Base-by-base conservation (phyloP, 2,329 filamentous ascomycete species). In the Cladosporium sp. region DNA sequence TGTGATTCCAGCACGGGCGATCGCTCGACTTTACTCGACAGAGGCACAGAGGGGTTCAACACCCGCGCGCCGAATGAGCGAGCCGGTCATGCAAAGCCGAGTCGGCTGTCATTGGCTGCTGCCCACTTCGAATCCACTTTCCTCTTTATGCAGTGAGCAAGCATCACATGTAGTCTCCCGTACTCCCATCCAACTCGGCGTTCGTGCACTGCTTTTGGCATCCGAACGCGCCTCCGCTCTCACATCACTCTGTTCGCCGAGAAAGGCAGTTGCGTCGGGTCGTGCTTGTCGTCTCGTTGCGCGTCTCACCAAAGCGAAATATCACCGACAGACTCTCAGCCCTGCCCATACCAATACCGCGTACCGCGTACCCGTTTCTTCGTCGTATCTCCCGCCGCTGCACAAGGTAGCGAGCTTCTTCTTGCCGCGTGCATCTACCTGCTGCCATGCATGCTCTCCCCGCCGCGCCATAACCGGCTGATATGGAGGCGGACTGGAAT, bases 401-500 rank as follows among this genome's bases (percentile, higher is more conserved):
- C 41, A 12, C 34, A 11, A 47, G n/a, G 7, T 5, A 55, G 52
- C 18, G 18, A 32, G 18, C 18, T 24, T 34, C 28, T 55, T 55
- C 28, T 55, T 55, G 52, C 52, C 58, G 58, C 7, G 7, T 60
- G 18, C 26, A 30, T 26, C 21, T 51, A 10, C 58, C 26, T 24
- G 58, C 28, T 62, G 59, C 47, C n/a, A 62, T 62, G 59, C 59
- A 51, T 52, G 32, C 47, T 52, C 24, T 64, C 51, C 34, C 57
- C 61, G 51, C 36, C 36, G 41, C 51, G 30, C 59, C 59, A 64
- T 64, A 64, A 64, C n/a, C 61, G 51, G 55, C 21, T 55, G 44
- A 60, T 15, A 85, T 85, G 83, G 83, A 85, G 74, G 79, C 81
- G 66, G 83, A 85, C 70, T 84, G 82, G 82, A 81, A 81, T 71